Percentiles rank a stretch among this genome's conserved stretches.
Evolutionary conservation across 177 flowering plant species (phyloP).

Genomic region (Vitis hybrid): DNA sequence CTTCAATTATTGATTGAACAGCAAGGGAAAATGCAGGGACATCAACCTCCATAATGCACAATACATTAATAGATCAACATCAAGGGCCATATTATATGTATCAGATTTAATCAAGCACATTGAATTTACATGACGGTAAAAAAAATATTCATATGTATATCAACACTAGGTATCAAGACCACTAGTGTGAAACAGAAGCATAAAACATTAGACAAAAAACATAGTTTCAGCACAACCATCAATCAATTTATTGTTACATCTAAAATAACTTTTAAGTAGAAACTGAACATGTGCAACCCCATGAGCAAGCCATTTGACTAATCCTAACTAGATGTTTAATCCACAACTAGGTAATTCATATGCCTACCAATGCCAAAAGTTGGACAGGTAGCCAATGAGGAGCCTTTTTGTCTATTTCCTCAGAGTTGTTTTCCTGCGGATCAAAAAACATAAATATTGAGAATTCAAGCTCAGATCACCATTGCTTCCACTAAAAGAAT

Average conservation of each 20-base stretch:
- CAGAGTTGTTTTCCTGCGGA: conserved; percentile 15
- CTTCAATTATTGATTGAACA: conserved; percentile 65
- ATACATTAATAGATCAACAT: background rate
- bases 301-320: too few relatives aligned
- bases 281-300: too few relatives aligned
- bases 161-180: too few relatives aligned
- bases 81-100: background rate
- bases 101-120: background rate
- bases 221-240: background rate
- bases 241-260: background rate
- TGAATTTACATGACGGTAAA: too few relatives aligned
- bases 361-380: conserved; percentile 48
- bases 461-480: background rate
- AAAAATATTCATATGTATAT: too few relatives aligned
- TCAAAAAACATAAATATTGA: conserved; percentile 1
- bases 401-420: conserved; percentile 19
- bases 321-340: too few relatives aligned
- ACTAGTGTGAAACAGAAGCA: too few relatives aligned
- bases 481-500: background rate
- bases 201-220: too few relatives aligned
- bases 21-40: conserved; percentile 65
- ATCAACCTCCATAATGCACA: conserved; percentile 49
- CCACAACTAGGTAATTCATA: background rate
- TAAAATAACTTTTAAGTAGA: background rate
- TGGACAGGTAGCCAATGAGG: conserved; percentile 44